Evolutionary conservation across 1,284 basidiomycete species (phyloP).

Genomic region (Tylopilus orsonianus): DNA sequence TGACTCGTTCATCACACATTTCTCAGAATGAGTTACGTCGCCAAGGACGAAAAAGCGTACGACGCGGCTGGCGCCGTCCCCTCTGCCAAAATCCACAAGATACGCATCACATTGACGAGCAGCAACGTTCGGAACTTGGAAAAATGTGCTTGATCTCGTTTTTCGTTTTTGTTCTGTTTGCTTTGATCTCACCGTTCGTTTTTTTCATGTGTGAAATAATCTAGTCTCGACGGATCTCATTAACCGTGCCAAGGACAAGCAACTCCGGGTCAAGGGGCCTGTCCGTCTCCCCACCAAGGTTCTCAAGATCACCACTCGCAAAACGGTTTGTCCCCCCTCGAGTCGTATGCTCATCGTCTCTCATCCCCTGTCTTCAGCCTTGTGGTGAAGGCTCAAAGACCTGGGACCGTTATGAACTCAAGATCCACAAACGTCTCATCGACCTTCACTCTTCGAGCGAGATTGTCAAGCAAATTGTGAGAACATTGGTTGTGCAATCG

Average conservation of each 20-base stretch:
- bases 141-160: conserved; percentile 70
- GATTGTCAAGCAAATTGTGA: conserved; percentile 99
- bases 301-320: conserved; percentile 98
- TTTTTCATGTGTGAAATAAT: neutral
- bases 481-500: conserved; percentile 33
- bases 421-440: conserved; percentile 99
- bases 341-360: neutral
- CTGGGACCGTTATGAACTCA: conserved; percentile 99
- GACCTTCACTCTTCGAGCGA: conserved; percentile 98
- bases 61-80: conserved; percentile 88
- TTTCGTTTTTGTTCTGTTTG: neutral
- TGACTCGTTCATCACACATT: conserved; percentile 56
- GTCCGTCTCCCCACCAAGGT: conserved; percentile 99
- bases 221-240: conserved; percentile 94
- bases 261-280: conserved; percentile 98
- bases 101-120: conserved; percentile 98
- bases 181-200: neutral
- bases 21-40: conserved; percentile 96
- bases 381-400: conserved; percentile 99
- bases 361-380: conserved; percentile 54
- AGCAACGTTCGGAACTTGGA: conserved; percentile 98
- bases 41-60: conserved; percentile 98
- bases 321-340: conserved; percentile 66
- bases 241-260: conserved; percentile 99
- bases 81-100: conserved; percentile 96